Evolutionary conservation across 352 stramenopile genomes (phyloP).

Genomic region (Phytophthora cryptogea): DNA sequence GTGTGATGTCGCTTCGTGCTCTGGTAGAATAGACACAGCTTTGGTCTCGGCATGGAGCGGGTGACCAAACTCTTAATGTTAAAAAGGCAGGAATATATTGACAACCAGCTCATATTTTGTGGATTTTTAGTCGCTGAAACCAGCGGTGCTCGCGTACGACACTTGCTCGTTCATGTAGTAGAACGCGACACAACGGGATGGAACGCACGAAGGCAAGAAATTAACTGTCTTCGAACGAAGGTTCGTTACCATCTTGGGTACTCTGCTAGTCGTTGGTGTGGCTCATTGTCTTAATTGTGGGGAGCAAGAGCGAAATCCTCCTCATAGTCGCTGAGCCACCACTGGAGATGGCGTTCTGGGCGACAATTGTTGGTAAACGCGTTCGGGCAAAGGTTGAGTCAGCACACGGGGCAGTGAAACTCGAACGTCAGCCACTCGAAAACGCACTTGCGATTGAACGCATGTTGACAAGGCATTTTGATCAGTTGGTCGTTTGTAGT

Average conservation of each 20-base stretch:
- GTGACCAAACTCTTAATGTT: constrained; percentile 14
- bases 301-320: constrained; percentile 21
- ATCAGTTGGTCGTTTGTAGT: constrained; percentile 17
- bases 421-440: constrained; percentile 70
- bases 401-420: constrained; percentile 65
- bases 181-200: too few species aligned
- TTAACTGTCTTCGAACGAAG: too few species aligned
- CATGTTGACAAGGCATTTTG: constrained; percentile 55
- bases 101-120: not conserved
- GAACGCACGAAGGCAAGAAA: too few species aligned
- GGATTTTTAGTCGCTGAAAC: too few species aligned
- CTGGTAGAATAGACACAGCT: constrained; percentile 16
- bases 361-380: constrained; percentile 52
- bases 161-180: too few species aligned
- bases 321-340: constrained; percentile 61
- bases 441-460: constrained; percentile 69
- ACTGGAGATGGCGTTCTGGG: constrained; percentile 48
- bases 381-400: constrained; percentile 38
- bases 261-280: too few species aligned
- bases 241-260: too few species aligned
- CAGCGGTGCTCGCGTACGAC: too few species aligned
- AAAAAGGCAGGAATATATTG: constrained; percentile 14
- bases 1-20: not conserved
- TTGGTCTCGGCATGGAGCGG: constrained; percentile 1
- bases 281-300: too few species aligned